phyloP scores from a whole-genome alignment of 208 protist genomes.

The Trypanosoma cruzi region DNA sequence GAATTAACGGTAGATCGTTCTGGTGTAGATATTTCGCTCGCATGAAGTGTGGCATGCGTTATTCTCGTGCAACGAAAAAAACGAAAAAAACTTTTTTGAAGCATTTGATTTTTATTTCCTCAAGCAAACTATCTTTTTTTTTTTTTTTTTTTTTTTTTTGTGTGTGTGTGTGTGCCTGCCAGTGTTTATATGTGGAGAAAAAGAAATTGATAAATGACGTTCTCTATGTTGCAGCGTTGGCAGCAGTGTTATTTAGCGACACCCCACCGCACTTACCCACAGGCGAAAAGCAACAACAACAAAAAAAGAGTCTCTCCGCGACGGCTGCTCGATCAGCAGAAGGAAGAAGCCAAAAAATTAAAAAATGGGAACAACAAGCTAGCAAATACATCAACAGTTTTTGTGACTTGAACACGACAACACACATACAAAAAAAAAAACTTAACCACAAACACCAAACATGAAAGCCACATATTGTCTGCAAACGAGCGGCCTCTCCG shows the following conservation, averaged over 20 bases:
- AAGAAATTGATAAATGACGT: background rate
- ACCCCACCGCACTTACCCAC: no score
- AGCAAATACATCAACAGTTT: no score
- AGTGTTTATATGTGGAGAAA: background rate
- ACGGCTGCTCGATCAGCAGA: no score
- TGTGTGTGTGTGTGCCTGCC: background rate
- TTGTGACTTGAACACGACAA: no score
- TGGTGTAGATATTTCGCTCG: constrained; percentile 86
- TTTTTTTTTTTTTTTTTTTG: background rate
- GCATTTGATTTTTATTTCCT: constrained; percentile 8
- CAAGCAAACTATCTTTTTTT: background rate
- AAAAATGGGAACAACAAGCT: no score
- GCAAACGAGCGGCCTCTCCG: no score
- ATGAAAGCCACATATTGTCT: no score
- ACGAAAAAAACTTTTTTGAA: constrained; percentile 8
- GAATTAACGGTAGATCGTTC: constrained; percentile 79
- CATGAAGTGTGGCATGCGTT: constrained; percentile 59
- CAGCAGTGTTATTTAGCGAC: background rate
- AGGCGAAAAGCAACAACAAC: no score
- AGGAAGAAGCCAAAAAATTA: no score
- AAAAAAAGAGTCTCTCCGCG: no score
- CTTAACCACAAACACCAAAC: no score
- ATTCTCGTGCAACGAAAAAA: constrained; percentile 1
- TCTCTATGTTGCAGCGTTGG: background rate
- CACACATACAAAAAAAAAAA: no score